Evolutionary conservation across 106 monocot species (phyloP).

Genomic region (Iris macrosiphon): DNA sequence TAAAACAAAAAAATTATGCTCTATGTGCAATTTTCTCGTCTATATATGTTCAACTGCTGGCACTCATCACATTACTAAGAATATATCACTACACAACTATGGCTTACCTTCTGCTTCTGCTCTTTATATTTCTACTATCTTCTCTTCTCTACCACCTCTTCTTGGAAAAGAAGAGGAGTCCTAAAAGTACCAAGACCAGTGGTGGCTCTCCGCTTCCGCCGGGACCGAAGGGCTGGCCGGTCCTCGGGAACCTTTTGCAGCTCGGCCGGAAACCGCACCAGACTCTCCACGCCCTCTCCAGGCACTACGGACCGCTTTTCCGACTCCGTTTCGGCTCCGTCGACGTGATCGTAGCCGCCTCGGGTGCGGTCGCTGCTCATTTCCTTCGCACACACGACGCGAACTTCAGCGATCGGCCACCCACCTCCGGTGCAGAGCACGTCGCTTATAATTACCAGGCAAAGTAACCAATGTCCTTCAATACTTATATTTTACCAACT

Average conservation of each 20-base stretch:
- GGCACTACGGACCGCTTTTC: slow-evolving; percentile 30
- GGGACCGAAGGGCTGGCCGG: slow-evolving; percentile 41
- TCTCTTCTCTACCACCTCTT: background rate
- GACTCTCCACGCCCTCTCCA: slow-evolving; percentile 24
- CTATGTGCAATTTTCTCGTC: too few relatives aligned
- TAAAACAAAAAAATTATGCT: too few relatives aligned
- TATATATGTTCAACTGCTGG: too few relatives aligned
- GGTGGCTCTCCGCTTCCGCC: slow-evolving; percentile 21
- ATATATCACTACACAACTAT: too few relatives aligned
- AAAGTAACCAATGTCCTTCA: too few relatives aligned
- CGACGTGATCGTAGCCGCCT: slow-evolving; percentile 37
- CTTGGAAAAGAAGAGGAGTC: background rate
- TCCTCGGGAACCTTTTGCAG: slow-evolving; percentile 48
- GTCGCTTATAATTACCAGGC: slow-evolving; percentile 44
- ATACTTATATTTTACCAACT: too few relatives aligned
- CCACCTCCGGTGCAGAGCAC: slow-evolving; percentile 51
- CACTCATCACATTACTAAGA: too few relatives aligned
- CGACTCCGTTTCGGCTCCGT: slow-evolving; percentile 33
- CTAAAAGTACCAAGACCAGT: background rate
- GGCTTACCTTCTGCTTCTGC: background rate
- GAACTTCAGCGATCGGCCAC: slow-evolving; percentile 44
- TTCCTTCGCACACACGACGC: slow-evolving; percentile 37
- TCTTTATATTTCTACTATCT: background rate
- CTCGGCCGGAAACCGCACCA: slow-evolving; percentile 45
- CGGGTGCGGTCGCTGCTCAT: slow-evolving; percentile 19